A percentile compares a stretch with the other conserved stretches of the same genome.
phyloP scores from a whole-genome alignment of 768 basidiomycete genomes.

The Auricularia sp. region DNA sequence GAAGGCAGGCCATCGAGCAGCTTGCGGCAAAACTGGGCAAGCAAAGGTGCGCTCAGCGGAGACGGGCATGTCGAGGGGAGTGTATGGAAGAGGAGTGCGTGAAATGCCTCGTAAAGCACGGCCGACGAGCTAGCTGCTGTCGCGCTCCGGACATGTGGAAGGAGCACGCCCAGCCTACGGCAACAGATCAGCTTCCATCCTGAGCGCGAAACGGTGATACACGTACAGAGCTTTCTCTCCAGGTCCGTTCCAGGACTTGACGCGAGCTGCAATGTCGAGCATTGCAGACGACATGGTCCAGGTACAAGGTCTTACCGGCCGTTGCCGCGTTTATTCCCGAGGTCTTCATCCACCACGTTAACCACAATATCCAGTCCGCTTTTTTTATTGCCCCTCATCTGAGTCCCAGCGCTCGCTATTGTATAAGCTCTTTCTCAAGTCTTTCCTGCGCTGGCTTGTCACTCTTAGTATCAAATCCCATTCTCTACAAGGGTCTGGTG shows the following conservation, averaged over 20 bases:
- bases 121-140: neutral
- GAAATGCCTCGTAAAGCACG: slow-evolving; percentile 6
- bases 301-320: neutral
- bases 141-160: slow-evolving; percentile 6
- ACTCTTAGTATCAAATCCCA: no score
- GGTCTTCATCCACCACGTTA: neutral
- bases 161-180: slow-evolving; percentile 3
- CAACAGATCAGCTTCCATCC: neutral
- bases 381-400: no score
- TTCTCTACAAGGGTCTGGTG: no score
- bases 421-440: no score
- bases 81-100: neutral
- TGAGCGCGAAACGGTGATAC: neutral
- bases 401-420: no score
- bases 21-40: slow-evolving; percentile 1
- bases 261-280: neutral
- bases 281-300: neutral
- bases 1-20: slow-evolving; percentile 9
- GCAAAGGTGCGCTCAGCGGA: slow-evolving; percentile 1
- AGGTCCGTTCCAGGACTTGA: neutral
- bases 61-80: neutral
- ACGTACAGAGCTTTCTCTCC: neutral
- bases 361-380: neutral
- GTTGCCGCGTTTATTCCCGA: neutral
- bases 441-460: no score